Conservation (phyloP, 148 eudicot species). For the Rhododendron simsii region DNA sequence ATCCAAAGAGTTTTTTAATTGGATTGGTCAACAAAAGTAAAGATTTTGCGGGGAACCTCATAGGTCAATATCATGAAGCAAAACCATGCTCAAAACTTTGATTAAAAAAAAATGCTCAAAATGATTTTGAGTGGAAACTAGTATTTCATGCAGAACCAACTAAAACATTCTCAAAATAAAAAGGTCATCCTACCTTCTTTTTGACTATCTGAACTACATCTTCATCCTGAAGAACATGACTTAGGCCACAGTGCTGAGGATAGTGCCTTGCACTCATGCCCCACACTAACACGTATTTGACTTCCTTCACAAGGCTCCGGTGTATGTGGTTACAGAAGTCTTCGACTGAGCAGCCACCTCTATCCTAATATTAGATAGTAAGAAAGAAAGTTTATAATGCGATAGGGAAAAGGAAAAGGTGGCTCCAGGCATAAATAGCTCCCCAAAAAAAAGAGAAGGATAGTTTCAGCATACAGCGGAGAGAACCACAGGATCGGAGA, state of each 20-base stretch:
- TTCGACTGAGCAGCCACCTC: conserved; percentile 92
- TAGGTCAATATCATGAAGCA: neutral
- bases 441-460: neutral
- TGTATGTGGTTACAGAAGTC: conserved; percentile 96
- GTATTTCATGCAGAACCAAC: neutral
- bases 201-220: conserved; percentile 97
- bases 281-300: conserved; percentile 93
- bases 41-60: neutral
- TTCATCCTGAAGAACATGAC: conserved; percentile 87
- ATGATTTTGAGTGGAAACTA: neutral
- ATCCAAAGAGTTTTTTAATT: neutral
- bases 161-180: neutral
- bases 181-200: conserved; percentile 58
- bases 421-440: neutral
- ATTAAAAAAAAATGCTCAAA: neutral
- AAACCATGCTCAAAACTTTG: neutral
- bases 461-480: conserved; percentile 62
- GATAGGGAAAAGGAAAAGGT: neutral
- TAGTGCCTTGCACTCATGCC: conserved; percentile 92
- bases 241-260: conserved; percentile 96
- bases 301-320: conserved; percentile 83
- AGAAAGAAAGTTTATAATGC: neutral
- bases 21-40: neutral
- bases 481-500: conserved; percentile 89
- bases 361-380: conserved; percentile 50